Conservation (phyloP, 2,329 filamentous ascomycete species). For the Aspergillus sp. region DNA sequence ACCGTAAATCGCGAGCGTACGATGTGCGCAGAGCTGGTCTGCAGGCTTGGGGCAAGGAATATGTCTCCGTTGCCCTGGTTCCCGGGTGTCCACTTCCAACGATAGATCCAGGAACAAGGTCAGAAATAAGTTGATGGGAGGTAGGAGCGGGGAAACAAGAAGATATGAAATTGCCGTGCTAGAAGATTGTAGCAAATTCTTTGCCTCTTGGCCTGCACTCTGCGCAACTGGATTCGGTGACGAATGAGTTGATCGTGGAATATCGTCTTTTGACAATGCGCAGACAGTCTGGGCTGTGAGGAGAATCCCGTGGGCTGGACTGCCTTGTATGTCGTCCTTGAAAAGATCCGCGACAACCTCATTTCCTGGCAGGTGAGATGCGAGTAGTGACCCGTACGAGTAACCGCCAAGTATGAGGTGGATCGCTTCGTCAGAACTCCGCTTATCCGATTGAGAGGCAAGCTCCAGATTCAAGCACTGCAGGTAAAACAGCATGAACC, state of each 20-base stretch:
- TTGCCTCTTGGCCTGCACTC: conserved; percentile 1
- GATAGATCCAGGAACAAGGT: conserved; percentile 58
- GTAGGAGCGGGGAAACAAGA: conserved; percentile 64
- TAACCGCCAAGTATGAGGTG: conserved; percentile 71
- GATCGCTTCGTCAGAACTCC: conserved; percentile 13
- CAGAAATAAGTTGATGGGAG: conserved; percentile 58
- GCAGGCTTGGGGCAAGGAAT: conserved; percentile 45
- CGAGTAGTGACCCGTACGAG: conserved; percentile 85
- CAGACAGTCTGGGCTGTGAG: conserved; percentile 69
- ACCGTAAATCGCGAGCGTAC: conserved; percentile 72
- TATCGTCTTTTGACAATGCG: conserved; percentile 57
- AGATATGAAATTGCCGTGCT: conserved; percentile 47
- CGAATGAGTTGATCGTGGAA: conserved; percentile 10
- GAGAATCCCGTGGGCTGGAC: conserved; percentile 67
- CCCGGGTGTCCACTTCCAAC: conserved; percentile 27
- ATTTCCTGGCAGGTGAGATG: conserved; percentile 65
- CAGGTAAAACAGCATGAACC: conserved; percentile 74
- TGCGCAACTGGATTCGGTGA: neutral
- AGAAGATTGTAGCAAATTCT: conserved; percentile 17
- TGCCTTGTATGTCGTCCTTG: conserved; percentile 51
- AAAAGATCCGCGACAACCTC: conserved; percentile 62
- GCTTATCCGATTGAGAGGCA: neutral
- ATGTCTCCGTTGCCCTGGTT: conserved; percentile 27
- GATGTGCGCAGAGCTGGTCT: conserved; percentile 56
- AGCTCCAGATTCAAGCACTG: conserved; percentile 51